These are phyloP conservation scores for Cairneyella variabilis DNA, from an alignment of 495 filamentous ascomycete genomes.

Conservation along the genomic window DNA sequence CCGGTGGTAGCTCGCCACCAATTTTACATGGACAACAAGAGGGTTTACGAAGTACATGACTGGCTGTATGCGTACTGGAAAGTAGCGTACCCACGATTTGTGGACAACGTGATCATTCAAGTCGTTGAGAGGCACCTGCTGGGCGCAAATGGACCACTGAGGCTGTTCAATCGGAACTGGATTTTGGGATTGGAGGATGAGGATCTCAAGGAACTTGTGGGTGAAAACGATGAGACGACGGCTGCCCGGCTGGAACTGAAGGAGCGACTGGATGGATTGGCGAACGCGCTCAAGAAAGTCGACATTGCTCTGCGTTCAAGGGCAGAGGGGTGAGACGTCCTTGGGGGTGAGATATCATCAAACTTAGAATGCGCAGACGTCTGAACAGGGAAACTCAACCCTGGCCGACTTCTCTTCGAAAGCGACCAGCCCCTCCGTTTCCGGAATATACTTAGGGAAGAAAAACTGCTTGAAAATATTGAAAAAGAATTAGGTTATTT, in stretches of 20 bases:
- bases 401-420: too few relatives aligned
- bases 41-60: conserved; percentile 26
- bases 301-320: conserved; percentile 7
- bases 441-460: too few relatives aligned
- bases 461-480: too few relatives aligned
- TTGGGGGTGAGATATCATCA: too few relatives aligned
- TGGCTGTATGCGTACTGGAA: conserved; percentile 37
- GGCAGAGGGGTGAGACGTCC: conserved; percentile 1
- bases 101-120: conserved; percentile 34
- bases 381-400: too few relatives aligned
- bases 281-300: conserved; percentile 7
- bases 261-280: conserved; percentile 10
- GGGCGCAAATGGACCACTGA: conserved; percentile 8
- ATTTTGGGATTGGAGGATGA: conserved; percentile 10
- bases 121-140: conserved; percentile 22
- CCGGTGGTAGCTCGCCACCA: neutral
- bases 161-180: conserved; percentile 9
- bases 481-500: too few relatives aligned
- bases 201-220: conserved; percentile 10
- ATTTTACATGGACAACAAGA: conserved; percentile 2
- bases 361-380: too few relatives aligned
- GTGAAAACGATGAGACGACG: conserved; percentile 12
- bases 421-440: too few relatives aligned
- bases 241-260: conserved; percentile 7
- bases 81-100: conserved; percentile 38